Conservation (phyloP, 768 basidiomycete genomes). For the Clitopilus hobsonii region DNA sequence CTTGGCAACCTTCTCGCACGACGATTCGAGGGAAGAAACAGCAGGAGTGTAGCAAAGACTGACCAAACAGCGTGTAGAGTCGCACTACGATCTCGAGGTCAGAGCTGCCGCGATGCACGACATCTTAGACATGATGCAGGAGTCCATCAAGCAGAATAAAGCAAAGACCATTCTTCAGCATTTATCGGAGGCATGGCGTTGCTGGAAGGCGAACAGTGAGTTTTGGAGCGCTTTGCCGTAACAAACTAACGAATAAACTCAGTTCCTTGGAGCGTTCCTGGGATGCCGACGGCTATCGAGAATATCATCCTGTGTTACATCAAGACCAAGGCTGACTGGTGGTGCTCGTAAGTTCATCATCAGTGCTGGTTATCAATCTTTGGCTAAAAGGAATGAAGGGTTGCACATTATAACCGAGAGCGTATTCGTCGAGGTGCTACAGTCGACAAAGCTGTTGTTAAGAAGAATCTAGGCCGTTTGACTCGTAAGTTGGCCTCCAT, state of each 20-base stretch:
- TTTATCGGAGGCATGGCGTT: slow-evolving; percentile 97
- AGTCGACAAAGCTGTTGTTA: slow-evolving; percentile 97
- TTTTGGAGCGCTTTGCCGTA: slow-evolving; percentile 3
- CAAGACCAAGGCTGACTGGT: slow-evolving; percentile 99
- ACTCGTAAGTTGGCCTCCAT: slow-evolving; percentile 71
- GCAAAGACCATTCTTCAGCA: slow-evolving; percentile 99
- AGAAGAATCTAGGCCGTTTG: slow-evolving; percentile 97
- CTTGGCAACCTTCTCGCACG: slow-evolving; percentile 95
- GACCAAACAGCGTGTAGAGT: slow-evolving; percentile 99
- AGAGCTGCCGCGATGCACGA: slow-evolving; percentile 99
- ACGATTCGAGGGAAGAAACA: slow-evolving; percentile 97
- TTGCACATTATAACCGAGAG: slow-evolving; percentile 97
- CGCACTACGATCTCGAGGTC: slow-evolving; percentile 95
- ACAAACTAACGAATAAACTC: slow-evolving; percentile 3
- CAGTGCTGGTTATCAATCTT: not conserved
- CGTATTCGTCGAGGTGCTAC: slow-evolving; percentile 96
- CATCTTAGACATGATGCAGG: slow-evolving; percentile 99
- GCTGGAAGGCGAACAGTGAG: slow-evolving; percentile 90
- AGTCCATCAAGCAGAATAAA: slow-evolving; percentile 98
- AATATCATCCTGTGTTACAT: slow-evolving; percentile 98
- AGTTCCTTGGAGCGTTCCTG: slow-evolving; percentile 99
- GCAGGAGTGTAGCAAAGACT: slow-evolving; percentile 94
- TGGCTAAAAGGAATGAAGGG: slow-evolving; percentile 34
- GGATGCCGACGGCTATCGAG: slow-evolving; percentile 99
- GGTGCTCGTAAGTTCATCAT: slow-evolving; percentile 75